Base-by-base conservation (phyloP, 352 stramenopile genomes). In the Phytophthora europaea region DNA sequence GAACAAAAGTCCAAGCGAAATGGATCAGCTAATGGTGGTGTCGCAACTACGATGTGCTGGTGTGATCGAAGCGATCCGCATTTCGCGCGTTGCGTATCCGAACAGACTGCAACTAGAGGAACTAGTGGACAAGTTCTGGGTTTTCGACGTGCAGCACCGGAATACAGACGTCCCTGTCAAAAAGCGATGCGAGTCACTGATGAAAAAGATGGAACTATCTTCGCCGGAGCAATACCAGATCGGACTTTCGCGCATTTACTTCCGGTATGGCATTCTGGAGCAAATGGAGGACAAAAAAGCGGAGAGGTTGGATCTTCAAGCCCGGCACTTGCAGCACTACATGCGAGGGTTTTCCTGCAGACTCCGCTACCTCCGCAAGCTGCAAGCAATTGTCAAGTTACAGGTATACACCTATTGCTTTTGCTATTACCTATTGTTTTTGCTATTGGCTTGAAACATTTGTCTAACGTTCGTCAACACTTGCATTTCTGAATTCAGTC, bases 11-110 rank as follows among this genome's bases (percentile, higher is more conserved):
- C 70, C 87, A 2, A 67, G 72, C 4, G 79, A 85, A 76, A 88
- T 99, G 78, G 93, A 98, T 62, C 82, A 98, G 52, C 85, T 89
- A 16, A 94, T 98, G 81, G 89, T 99, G 6, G 92, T 98, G 15
- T 94, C 99, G 34, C 98, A 99, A 84, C 73, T 99, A 15, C 88
- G 92, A 18, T 99, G 99, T 73, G 97, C 97, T 76, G 98, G 98
- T 81, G 97, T 99, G 33, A 98, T 99, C 43, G 98, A 99, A 81
- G 98, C 98, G 8, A 98, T 99, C 43, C 94, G 97, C 53, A 99
- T 99, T 61, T 97, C 97, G 53, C 94, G 98, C 56, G 93, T 98
- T 54, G 98, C 98, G 23, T 99, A 99, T 76, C 98, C 98, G 40
- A 98, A 99, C 67, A 95, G 98, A 38, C 79, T 99, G 22, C 82